Evolutionary conservation across 1,139 yeast genomes (phyloP), one percentile per base, ranked within the genome.

Genomic region (Blastobotrys petasosporus): DNA sequence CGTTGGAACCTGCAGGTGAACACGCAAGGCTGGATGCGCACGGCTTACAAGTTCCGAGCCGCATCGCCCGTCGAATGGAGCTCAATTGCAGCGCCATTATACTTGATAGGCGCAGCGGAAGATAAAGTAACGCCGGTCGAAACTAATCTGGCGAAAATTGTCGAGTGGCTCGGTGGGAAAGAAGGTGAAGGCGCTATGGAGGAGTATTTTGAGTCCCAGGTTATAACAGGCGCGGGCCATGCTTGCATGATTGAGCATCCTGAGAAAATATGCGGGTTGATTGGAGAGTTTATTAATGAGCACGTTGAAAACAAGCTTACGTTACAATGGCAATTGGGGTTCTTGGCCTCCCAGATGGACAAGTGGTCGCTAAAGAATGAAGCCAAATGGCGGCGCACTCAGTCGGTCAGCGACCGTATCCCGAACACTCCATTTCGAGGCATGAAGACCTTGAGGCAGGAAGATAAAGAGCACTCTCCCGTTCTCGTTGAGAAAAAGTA

Each of bases 281-380:
- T 84, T 4, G 71, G 80, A 45, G 75, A 78, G 53, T 85, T 81
- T 58, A 61, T 83, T 13, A 77, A 42, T 63, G 69, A 54, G 47
- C 73, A 53, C 55, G 74, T 59, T 65, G 68, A 68, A 48, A 56
- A 54, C 28, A 55, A 77, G 53, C 68, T 80, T 38, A 74, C 80
- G 4, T 76, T 81, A 4, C 76, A 81, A 3, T 80, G 85, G 85
- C 85, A 80, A 44, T 68, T 80, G 44, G 71, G 74, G 45, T 69
- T 76, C 16, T 47, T 66, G 29, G 71, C 71, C 1, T 53, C 64
- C 9, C 77, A 80, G 56, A 85, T 85, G 1, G 73, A 76, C 46
- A 84, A 84, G 62, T 84, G 92, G 92, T 85, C 88, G 29, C 65
- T 84, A 51, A 84, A 84, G 61, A 84, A 84, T 58, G 85, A 82